phyloP scores from a whole-genome alignment of 148 eudicot species.

The Polygonum maritimum region DNA sequence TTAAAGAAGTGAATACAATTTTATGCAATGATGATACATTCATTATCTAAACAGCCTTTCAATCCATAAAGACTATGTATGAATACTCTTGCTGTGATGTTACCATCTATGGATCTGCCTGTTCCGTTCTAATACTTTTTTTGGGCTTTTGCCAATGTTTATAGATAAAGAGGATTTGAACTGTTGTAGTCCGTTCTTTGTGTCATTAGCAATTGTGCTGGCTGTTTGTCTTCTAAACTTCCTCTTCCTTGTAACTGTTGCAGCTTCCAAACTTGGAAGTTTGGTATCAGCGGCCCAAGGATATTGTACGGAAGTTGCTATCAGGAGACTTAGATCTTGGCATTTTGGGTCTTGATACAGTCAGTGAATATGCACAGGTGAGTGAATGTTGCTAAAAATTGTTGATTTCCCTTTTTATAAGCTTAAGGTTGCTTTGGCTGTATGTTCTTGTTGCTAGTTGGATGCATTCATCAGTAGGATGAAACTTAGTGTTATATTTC shows the following conservation, averaged over 20 bases:
- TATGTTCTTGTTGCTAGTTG: too few species aligned
- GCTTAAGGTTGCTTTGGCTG: not conserved
- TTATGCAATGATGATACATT: not conserved
- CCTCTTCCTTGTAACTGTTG: conserved; percentile 10
- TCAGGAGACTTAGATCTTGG: conserved; percentile 98
- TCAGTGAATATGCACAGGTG: conserved; percentile 84
- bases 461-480: too few species aligned
- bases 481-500: not conserved
- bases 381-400: not conserved
- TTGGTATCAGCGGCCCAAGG: conserved; percentile 97
- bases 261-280: conserved; percentile 82
- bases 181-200: too few species aligned
- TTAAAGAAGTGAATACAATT: too few species aligned
- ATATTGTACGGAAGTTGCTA: conserved; percentile 74
- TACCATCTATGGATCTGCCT: too few species aligned
- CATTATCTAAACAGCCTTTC: not conserved
- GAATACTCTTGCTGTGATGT: too few species aligned
- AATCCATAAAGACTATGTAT: too few species aligned
- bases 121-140: too few species aligned
- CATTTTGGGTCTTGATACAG: conserved; percentile 79
- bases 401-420: not conserved
- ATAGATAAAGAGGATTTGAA: too few species aligned
- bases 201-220: not conserved
- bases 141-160: too few species aligned
- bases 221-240: not conserved